Evolutionary conservation across 257 asterid species (phyloP).

Genomic region (Solanum sejunctum): DNA sequence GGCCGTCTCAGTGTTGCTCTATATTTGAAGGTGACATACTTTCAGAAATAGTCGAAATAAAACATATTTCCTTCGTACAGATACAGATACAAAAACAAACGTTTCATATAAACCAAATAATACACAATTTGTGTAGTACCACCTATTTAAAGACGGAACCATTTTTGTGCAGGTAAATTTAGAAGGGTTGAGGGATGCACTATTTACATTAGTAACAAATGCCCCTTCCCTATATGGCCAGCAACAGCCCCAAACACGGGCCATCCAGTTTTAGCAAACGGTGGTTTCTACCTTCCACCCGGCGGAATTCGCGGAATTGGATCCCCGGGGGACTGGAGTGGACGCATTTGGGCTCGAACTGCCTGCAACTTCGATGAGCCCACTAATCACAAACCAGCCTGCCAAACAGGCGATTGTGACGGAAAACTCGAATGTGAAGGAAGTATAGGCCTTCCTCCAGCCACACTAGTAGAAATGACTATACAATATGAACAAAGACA

Average conservation of each 20-base stretch:
- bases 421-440: constrained; percentile 60
- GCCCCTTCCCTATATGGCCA: constrained; percentile 82
- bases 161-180: neutral
- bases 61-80: neutral
- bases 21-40: neutral
- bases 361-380: constrained; percentile 38
- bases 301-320: constrained; percentile 15
- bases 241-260: constrained; percentile 67
- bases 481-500: constrained; percentile 27
- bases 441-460: constrained; percentile 63
- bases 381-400: constrained; percentile 15
- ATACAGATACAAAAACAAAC: too few species aligned
- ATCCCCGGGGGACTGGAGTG: constrained; percentile 57
- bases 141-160: neutral
- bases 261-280: constrained; percentile 49
- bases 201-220: constrained; percentile 54
- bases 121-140: neutral
- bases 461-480: constrained; percentile 48
- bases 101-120: too few species aligned
- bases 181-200: constrained; percentile 29
- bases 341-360: constrained; percentile 87
- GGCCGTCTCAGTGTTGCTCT: too few species aligned
- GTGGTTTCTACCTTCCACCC: constrained; percentile 62
- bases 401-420: constrained; percentile 79
- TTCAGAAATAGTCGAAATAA: neutral